These are phyloP conservation scores for Alloascoidea africana DNA, from an alignment of 805 yeast genomes.

Conservation along the genomic window DNA sequence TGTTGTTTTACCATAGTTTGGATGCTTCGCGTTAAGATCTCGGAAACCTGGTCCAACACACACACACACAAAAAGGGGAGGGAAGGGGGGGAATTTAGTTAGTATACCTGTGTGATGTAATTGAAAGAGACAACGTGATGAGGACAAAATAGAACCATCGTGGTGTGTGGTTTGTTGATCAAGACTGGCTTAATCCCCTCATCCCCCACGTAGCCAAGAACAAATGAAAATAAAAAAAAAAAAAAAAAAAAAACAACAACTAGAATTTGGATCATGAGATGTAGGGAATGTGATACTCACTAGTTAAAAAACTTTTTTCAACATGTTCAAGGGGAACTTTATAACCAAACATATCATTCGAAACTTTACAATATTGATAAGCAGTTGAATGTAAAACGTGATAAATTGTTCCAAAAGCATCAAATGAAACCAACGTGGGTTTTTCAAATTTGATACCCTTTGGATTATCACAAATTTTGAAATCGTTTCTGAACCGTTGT, in stretches of 20 bases:
- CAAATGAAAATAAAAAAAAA: too few relatives aligned
- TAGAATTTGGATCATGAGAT: neutral
- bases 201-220: too few relatives aligned
- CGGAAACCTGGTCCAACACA: too few relatives aligned
- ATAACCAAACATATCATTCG: neutral
- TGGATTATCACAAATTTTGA: too few relatives aligned
- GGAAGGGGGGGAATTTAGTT: too few relatives aligned
- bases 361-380: conserved; percentile 1
- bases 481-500: too few relatives aligned
- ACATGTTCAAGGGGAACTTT: neutral
- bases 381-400: neutral
- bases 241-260: neutral
- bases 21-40: neutral
- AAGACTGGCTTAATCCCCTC: too few relatives aligned
- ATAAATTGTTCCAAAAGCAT: neutral
- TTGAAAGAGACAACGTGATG: too few relatives aligned
- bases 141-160: too few relatives aligned
- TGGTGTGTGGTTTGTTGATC: too few relatives aligned
- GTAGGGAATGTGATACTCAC: neutral
- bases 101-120: too few relatives aligned
- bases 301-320: neutral
- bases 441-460: neutral
- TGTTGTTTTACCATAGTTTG: conserved; percentile 1
- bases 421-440: neutral
- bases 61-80: too few relatives aligned